Base-by-base conservation (phyloP, 257 asterid species). In the Echites panduratus region DNA sequence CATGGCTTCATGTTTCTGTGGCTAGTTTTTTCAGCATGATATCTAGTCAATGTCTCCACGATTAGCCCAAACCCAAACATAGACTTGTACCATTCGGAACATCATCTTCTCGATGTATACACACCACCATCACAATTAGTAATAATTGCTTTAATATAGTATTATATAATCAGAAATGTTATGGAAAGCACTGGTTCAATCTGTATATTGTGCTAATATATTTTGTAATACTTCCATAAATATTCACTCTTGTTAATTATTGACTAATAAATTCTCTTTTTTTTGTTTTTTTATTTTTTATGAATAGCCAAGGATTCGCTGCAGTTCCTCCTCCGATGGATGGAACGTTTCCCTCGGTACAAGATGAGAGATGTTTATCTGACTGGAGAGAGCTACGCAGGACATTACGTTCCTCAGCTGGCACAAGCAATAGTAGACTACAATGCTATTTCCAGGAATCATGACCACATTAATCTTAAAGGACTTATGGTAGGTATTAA, bases 331-430 rank as follows among this genome's bases (percentile, higher is more conserved):
- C 66, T 87, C 63, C 84, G 77, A 57, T 93, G 97, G 98, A 71
- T 93, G 90, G 83, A 87, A 6, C 94, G 97, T 0, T 93, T 88
- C 82, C 98, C 98, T 6, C 89, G 91, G 0, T 93, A 91, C 88
- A 87, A 78, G 54, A 82, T 74, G 17, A 90, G 96, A 0, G 94
- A 84, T 41, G 68, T 91, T 17, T 93, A 89, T 59, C 76, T 93
- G 17, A 84, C 92, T 0, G 98, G 98, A 48, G 98, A 93, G 87
- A 93, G 98, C 63, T 93, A 93, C 10, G 98, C 98, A 12, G 98
- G 98, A 2, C 98, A 93, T 73, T 93, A 93, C 4, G 96, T 93
- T 13, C 98, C 98, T 70, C 98, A 93, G 58, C 72, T 93, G 74
- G 96, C 96, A 19, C 71, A 84, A 50, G 89, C 88, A 74, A 91